Percentiles rank a stretch among this genome's conserved stretches.
These are phyloP conservation scores for Penicillium sclerotiorum DNA, from an alignment of 2,329 filamentous ascomycete genomes.

Conservation along the genomic window DNA sequence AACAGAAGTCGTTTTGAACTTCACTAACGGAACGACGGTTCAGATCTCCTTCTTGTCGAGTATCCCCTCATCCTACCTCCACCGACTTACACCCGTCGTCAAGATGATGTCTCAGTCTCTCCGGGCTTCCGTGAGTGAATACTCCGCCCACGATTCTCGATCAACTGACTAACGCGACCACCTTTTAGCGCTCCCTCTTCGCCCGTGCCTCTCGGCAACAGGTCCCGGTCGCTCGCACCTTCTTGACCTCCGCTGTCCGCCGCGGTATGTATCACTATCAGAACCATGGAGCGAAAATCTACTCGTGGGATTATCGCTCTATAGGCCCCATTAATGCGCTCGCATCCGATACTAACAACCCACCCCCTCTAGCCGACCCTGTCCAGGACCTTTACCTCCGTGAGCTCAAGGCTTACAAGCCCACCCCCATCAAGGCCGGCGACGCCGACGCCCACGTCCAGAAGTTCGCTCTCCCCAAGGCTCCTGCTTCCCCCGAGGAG, in stretches of 20 bases:
- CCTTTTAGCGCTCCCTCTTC: conserved; percentile 60
- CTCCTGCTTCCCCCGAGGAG: conserved; percentile 90
- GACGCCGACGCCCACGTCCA: conserved; percentile 91
- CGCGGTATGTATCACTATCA: conserved; percentile 56
- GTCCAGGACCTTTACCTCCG: conserved; percentile 97
- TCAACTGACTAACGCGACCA: conserved; percentile 10
- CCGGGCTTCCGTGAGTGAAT: conserved; percentile 60
- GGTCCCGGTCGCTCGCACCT: conserved; percentile 60
- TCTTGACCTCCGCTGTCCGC: conserved; percentile 64
- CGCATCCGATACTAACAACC: conserved; percentile 24
- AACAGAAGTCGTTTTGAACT: conserved; percentile 32
- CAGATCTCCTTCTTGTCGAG: conserved; percentile 27
- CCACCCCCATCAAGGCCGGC: conserved; percentile 75
- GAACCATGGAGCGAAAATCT: not conserved
- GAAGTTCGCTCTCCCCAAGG: conserved; percentile 77
- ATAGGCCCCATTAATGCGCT: conserved; percentile 27
- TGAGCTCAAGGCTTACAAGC: conserved; percentile 95
- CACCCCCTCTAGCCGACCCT: conserved; percentile 72
- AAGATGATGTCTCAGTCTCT: conserved; percentile 64
- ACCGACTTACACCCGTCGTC: conserved; percentile 30
- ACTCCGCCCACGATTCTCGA: not conserved
- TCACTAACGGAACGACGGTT: conserved; percentile 29
- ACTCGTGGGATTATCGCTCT: not conserved
- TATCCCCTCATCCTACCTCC: conserved; percentile 25
- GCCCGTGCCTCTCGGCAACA: conserved; percentile 63